Conservation (phyloP, 352 stramenopile species). For the Globisporangium paroecandrum region DNA sequence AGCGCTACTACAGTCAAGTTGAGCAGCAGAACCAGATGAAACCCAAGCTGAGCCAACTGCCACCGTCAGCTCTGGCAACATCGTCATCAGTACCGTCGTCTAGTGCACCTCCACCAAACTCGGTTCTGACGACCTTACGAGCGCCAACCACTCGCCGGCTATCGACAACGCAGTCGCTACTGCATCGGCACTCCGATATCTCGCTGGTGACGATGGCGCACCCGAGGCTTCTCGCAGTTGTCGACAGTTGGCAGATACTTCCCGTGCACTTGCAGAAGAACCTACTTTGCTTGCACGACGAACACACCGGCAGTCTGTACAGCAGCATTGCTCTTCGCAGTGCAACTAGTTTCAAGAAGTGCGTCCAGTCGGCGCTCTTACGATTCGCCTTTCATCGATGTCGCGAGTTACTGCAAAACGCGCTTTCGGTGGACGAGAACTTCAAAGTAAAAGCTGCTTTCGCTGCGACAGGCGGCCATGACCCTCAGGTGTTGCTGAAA, state of each 20-base stretch:
- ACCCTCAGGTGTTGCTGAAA: neutral
- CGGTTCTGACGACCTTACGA: neutral
- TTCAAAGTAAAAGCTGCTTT: neutral
- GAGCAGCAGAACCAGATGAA: neutral
- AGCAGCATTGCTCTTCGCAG: neutral
- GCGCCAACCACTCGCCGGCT: slow-evolving; percentile 2
- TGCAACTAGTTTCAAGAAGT: slow-evolving; percentile 24
- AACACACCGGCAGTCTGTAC: neutral
- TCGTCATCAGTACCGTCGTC: neutral
- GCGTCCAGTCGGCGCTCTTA: slow-evolving; percentile 37
- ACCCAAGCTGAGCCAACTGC: neutral
- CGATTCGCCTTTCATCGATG: slow-evolving; percentile 33
- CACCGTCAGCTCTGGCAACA: neutral
- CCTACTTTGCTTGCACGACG: slow-evolving; percentile 27
- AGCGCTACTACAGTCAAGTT: neutral
- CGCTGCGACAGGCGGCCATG: neutral
- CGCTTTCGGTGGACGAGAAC: slow-evolving; percentile 1
- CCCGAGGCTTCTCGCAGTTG: slow-evolving; percentile 27
- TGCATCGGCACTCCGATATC: slow-evolving; percentile 22
- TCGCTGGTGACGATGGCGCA: slow-evolving; percentile 28
- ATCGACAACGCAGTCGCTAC: slow-evolving; percentile 23
- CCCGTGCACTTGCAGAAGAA: slow-evolving; percentile 28
- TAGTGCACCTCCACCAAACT: neutral
- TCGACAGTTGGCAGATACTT: slow-evolving; percentile 19
- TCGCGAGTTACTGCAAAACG: slow-evolving; percentile 16